Evolutionary conservation across 2,329 filamentous ascomycete genomes (phyloP).

Genomic region (Aspergillus flavus): DNA sequence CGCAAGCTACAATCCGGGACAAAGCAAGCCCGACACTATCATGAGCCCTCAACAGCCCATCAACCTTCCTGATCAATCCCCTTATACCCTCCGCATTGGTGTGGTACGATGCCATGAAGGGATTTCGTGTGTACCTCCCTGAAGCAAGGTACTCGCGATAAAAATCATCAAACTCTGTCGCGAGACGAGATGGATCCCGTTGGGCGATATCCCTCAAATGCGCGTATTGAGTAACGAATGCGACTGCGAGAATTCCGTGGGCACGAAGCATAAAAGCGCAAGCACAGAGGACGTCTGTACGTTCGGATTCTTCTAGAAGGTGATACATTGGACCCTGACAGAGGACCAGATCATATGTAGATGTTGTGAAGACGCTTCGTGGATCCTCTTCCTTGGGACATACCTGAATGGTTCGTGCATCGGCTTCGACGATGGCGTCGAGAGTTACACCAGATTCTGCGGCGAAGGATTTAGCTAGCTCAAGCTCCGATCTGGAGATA

Average conservation of each 20-base stretch:
- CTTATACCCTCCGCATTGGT: neutral
- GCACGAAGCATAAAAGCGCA: neutral
- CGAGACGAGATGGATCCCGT: neutral
- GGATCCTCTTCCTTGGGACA: neutral
- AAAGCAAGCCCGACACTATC: neutral
- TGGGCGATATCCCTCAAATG: conserved; percentile 4
- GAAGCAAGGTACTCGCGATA: neutral
- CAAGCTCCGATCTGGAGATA: neutral
- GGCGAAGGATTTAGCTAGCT: neutral
- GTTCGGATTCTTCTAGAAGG: conserved; percentile 2
- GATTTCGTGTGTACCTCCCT: neutral
- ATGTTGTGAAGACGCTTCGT: neutral
- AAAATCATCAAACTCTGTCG: neutral
- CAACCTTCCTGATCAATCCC: neutral
- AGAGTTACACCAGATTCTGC: neutral
- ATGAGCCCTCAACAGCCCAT: neutral
- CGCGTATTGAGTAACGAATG: neutral
- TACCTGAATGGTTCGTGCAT: conserved; percentile 4
- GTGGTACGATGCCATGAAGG: neutral
- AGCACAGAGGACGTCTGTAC: neutral
- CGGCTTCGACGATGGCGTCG: neutral
- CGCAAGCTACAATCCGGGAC: neutral
- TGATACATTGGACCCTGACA: conserved; percentile 5
- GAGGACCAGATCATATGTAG: neutral
- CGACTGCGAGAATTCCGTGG: neutral